These are phyloP conservation scores for Coprinopsis cinerea DNA, from an alignment of 768 basidiomycete genomes.

Conservation along the genomic window DNA sequence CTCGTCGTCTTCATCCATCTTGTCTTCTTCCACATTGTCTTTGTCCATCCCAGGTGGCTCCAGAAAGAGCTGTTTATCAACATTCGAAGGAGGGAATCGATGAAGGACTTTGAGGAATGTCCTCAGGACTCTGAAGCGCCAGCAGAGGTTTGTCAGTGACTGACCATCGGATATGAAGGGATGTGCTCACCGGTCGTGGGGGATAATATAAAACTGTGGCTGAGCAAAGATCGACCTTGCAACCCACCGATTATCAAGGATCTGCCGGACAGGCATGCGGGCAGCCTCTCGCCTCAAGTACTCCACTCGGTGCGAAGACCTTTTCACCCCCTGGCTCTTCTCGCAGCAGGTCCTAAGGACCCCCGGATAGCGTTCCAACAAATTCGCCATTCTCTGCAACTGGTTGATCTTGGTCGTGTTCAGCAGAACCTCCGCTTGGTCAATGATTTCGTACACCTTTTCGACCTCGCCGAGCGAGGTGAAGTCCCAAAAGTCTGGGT, in stretches of 20 bases:
- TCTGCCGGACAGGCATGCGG: slow-evolving; percentile 16
- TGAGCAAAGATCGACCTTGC: slow-evolving; percentile 16
- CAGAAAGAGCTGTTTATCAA: no score
- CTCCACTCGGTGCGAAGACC: slow-evolving; percentile 15
- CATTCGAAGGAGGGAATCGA: slow-evolving; percentile 12
- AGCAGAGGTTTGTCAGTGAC: neutral
- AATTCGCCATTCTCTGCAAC: slow-evolving; percentile 16
- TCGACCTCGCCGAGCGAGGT: slow-evolving; percentile 10
- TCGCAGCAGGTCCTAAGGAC: slow-evolving; percentile 14
- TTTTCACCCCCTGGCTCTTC: slow-evolving; percentile 14
- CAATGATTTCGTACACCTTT: slow-evolving; percentile 15
- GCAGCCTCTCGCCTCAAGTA: slow-evolving; percentile 9
- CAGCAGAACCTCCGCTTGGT: slow-evolving; percentile 16
- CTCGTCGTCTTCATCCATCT: neutral
- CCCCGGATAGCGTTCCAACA: slow-evolving; percentile 16
- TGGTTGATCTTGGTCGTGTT: slow-evolving; percentile 17
- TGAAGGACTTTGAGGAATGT: slow-evolving; percentile 19
- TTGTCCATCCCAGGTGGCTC: neutral
- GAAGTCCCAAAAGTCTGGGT: slow-evolving; percentile 8
- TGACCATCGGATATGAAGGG: neutral
- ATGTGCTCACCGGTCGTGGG: slow-evolving; percentile 19
- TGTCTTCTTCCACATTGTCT: neutral
- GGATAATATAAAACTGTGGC: slow-evolving; percentile 18
- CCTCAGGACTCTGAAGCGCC: slow-evolving; percentile 14
- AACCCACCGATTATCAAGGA: slow-evolving; percentile 11